Base-by-base conservation (phyloP, 2,329 filamentous ascomycete genomes). In the Ambrosiella cleistominuta region DNA sequence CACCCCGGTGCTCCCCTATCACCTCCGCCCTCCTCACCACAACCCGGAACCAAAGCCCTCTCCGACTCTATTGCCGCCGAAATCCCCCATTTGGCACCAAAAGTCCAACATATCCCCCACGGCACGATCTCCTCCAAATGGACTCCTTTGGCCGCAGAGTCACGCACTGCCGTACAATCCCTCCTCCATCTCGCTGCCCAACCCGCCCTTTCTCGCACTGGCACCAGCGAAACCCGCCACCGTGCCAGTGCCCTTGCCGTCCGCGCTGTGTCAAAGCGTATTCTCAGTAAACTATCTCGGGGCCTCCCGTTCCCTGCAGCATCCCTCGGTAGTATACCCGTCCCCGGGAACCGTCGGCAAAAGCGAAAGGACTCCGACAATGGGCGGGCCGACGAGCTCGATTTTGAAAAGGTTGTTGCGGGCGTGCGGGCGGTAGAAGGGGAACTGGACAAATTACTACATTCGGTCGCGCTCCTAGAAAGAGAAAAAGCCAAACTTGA, bases 221-320 rank as follows among this genome's bases (percentile, higher is more conserved):
- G 75, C 15, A 68, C 70, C 60, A 70, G 75, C 61, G 69, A 73
- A 60, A 67, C 74, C 58, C 71, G 74, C 50, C 74, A 75, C 60
- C 70, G 73, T 13, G 74, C 80, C 59, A 80, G 81, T 8, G 71
- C 79, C 7, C 69, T 74, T 1, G 78, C 78, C 19, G 70, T 88
- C 6, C 71, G 75, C 42, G 72, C 72, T 44, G 73, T 83, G 35
- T 70, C 79, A 7, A 73, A 74, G 45, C 76, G 75, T 56, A 71
- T 88, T 39, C 69, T 76, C 40, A 74, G 72, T 53, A 83, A 82
- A 64, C 69, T 87, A 5, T 68, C 72, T 13, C 75, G 74, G 39
- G 79, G 78, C 9, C 72, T 85, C 56, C 82, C 82, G n/a, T 86
- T 88, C 65, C 84, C 84, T 1, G 80, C 79, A 0, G 72, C 76